Conservation (phyloP, 2,329 filamentous ascomycete genomes). For the Dryadomyces quercus-mongolicae region DNA sequence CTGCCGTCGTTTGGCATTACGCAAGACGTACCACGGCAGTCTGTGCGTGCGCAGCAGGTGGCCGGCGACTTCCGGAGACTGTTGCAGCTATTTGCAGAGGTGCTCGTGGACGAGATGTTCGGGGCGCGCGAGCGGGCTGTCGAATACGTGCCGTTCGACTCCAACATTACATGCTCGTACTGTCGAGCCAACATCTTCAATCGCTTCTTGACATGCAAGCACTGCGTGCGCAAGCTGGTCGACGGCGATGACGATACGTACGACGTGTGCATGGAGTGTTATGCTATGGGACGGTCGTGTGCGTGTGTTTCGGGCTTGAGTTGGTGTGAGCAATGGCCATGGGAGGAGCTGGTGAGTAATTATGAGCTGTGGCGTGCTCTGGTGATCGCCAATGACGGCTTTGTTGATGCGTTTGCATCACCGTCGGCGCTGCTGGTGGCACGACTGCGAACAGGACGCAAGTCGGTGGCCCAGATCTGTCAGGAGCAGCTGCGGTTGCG, state of each 20-base stretch:
- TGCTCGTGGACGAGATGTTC: constrained; percentile 82
- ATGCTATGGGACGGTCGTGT: constrained; percentile 92
- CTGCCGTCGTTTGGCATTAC: constrained; percentile 35
- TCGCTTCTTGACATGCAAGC: constrained; percentile 82
- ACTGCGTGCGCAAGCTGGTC: constrained; percentile 57
- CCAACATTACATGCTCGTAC: constrained; percentile 89
- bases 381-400: constrained; percentile 62
- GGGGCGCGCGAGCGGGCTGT: constrained; percentile 56
- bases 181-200: constrained; percentile 97
- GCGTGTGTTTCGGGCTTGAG: constrained; percentile 71
- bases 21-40: constrained; percentile 29
- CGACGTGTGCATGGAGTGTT: constrained; percentile 97
- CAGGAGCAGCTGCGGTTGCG: constrained; percentile 73
- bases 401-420: constrained; percentile 50
- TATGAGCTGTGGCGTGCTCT: constrained; percentile 76
- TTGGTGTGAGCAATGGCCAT: constrained; percentile 91
- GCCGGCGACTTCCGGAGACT: constrained; percentile 71
- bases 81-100: constrained; percentile 63
- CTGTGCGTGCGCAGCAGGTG: constrained; percentile 47
- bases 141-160: constrained; percentile 73
- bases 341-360: constrained; percentile 62
- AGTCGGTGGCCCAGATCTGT: constrained; percentile 82
- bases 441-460: constrained; percentile 54
- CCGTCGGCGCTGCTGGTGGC: constrained; percentile 62
- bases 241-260: constrained; percentile 72